phyloP scores from a whole-genome alignment of 306 rosid species.

The Potentilla sterilis region DNA sequence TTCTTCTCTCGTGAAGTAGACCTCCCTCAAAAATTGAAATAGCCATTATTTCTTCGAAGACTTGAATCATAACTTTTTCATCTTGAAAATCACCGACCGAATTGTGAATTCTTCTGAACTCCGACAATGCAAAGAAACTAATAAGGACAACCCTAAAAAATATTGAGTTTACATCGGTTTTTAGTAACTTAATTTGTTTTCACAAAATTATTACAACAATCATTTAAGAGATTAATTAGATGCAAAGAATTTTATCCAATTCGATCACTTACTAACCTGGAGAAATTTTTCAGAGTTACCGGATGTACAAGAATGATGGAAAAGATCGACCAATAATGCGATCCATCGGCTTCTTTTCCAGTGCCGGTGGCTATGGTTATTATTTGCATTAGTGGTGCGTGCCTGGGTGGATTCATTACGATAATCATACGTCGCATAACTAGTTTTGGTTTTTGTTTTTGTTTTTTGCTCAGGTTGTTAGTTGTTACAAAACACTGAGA shows the following conservation, averaged over 20 bases:
- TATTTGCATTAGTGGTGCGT: not conserved
- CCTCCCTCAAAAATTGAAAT: not conserved
- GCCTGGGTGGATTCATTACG: not conserved
- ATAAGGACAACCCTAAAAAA: no score
- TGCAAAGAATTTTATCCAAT: no score
- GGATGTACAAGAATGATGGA: not conserved
- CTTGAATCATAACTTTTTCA: no score
- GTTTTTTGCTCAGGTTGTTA: not conserved
- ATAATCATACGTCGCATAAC: not conserved
- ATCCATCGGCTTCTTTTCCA: not conserved
- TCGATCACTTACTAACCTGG: not conserved
- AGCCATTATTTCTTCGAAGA: not conserved
- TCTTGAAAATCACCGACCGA: no score
- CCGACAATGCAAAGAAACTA: not conserved
- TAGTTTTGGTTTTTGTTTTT: not conserved
- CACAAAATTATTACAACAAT: not conserved
- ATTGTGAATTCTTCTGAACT: not conserved
- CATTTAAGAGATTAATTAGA: no score
- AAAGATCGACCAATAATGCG: not conserved
- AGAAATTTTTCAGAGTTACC: no score
- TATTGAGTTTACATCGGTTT: no score
- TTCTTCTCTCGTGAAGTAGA: not conserved
- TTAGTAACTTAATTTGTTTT: no score
- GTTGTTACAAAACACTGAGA: not conserved
- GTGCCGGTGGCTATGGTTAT: no score